Conservation (phyloP, 2,329 filamentous ascomycete species). For the Fusarium phyllophilum region DNA sequence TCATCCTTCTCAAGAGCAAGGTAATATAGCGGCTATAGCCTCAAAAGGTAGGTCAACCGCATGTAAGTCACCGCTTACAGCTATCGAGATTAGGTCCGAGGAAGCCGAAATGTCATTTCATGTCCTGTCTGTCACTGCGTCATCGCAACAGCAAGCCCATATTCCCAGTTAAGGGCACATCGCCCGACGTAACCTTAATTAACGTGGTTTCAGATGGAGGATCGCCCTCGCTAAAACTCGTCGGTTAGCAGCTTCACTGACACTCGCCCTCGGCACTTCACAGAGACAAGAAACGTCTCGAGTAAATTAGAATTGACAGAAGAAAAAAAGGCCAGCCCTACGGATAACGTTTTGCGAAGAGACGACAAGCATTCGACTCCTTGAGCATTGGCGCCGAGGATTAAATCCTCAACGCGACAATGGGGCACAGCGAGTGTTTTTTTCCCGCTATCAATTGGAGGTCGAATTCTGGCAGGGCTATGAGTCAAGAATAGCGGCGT, state of each 20-base stretch:
- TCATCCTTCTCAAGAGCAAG: slow-evolving; percentile 1
- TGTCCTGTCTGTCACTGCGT: not conserved
- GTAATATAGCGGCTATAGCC: not conserved
- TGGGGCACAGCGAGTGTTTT: slow-evolving; percentile 17
- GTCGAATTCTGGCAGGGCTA: not conserved
- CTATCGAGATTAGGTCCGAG: not conserved
- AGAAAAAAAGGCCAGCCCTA: slow-evolving; percentile 13
- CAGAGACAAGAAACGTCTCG: not conserved
- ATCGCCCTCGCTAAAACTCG: slow-evolving; percentile 21
- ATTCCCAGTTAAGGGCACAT: slow-evolving; percentile 14
- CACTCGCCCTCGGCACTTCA: slow-evolving; percentile 22
- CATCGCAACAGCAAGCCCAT: not conserved
- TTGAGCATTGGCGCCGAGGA: not conserved
- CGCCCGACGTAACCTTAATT: slow-evolving; percentile 21
- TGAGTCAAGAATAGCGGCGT: slow-evolving; percentile 5
- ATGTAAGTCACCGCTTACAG: not conserved
- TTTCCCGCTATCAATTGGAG: not conserved
- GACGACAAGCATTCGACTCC: not conserved
- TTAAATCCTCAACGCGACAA: slow-evolving; percentile 17
- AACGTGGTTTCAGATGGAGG: slow-evolving; percentile 35
- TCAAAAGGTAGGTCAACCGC: not conserved
- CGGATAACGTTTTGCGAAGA: slow-evolving; percentile 7
- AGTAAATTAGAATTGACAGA: slow-evolving; percentile 1
- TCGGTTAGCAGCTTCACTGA: slow-evolving; percentile 14
- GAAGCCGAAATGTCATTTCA: not conserved